These are phyloP conservation scores for Arabis alpina DNA, from an alignment of 345 rosid species.

Conservation along the genomic window DNA sequence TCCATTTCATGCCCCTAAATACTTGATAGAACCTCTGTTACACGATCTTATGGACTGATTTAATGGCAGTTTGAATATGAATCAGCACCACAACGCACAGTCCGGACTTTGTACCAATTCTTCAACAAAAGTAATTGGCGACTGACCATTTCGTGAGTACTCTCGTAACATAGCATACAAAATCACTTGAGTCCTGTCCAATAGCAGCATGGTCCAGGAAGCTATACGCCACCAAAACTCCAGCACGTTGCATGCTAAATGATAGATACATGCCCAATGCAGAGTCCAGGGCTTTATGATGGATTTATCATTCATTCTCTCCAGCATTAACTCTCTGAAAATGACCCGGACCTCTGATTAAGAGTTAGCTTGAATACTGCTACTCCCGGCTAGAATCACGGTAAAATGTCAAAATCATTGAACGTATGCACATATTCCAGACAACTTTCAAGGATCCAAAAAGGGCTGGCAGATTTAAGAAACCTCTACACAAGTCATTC, in stretches of 20 bases:
- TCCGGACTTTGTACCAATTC: conserved; percentile 2
- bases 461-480: conserved; percentile 1
- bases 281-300: background rate
- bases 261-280: conserved; percentile 3
- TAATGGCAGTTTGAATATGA: background rate
- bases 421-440: background rate
- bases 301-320: background rate
- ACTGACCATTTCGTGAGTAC: background rate
- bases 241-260: conserved; percentile 1
- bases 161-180: no score
- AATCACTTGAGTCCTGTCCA: no score
- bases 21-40: background rate
- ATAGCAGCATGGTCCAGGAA: no score
- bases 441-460: conserved; percentile 18
- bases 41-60: background rate
- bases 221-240: conserved; percentile 1
- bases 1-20: background rate
- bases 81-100: background rate
- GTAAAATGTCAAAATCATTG: conserved; percentile 18
- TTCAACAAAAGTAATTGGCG: background rate
- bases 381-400: conserved; percentile 29
- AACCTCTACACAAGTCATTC: conserved; percentile 2
- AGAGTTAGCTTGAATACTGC: conserved; percentile 37
- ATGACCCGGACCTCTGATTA: conserved; percentile 38
- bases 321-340: conserved; percentile 66